phyloP scores from a whole-genome alignment of 495 filamentous ascomycete genomes.

The Lophiotrema nucula region DNA sequence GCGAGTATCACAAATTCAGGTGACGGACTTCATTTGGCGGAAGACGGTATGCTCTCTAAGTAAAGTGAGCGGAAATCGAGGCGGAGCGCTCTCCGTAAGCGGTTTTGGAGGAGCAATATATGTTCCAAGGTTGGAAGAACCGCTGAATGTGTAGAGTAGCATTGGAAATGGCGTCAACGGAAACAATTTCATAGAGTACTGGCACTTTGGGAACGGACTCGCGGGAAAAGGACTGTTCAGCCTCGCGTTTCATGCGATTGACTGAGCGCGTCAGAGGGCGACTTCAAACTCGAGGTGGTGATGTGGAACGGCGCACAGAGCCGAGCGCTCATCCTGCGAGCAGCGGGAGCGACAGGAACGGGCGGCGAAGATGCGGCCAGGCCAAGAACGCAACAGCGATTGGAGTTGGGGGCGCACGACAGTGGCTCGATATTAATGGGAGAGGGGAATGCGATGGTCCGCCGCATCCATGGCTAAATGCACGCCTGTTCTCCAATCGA shows the following conservation, averaged over 20 bases:
- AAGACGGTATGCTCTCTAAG: not conserved
- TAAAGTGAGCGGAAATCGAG: slow-evolving; percentile 6
- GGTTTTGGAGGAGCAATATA: not conserved
- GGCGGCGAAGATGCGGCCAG: no score
- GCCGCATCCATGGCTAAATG: slow-evolving; percentile 28
- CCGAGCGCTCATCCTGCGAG: no score
- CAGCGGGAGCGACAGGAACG: not conserved
- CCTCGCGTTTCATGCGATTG: not conserved
- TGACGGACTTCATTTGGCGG: slow-evolving; percentile 1
- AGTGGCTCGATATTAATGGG: slow-evolving; percentile 28
- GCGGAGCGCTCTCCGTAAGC: slow-evolving; percentile 1
- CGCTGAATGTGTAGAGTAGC: not conserved
- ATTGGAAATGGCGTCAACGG: not conserved
- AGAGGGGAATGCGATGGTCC: slow-evolving; percentile 20
- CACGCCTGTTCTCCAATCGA: slow-evolving; percentile 15
- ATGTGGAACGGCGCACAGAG: no score
- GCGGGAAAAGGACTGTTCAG: not conserved
- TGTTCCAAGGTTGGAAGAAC: not conserved
- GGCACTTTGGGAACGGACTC: no score
- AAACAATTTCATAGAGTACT: no score
- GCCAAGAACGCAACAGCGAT: not conserved
- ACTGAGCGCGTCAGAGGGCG: not conserved
- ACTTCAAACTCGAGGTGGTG: no score
- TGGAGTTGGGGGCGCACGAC: not conserved
- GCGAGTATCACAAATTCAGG: no score